Percentiles rank a stretch among this genome's conserved stretches.
Evolutionary conservation across 2,329 filamentous ascomycete genomes (phyloP).

Genomic region (Ophiosphaerella herpotricha): DNA sequence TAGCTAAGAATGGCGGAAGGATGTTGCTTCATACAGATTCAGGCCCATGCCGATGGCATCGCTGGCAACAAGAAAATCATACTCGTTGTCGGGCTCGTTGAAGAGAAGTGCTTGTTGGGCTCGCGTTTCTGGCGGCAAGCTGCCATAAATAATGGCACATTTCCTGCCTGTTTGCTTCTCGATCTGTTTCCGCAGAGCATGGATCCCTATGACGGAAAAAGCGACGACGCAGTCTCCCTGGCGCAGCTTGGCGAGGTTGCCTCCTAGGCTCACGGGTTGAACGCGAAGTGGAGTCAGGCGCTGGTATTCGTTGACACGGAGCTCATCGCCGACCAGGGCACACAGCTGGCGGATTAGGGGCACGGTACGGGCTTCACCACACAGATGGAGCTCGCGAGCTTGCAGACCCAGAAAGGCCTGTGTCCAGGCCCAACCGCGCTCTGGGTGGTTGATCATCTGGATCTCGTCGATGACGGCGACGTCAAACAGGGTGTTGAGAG

Average conservation of each 20-base stretch:
- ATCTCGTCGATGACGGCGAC: conserved; percentile 98
- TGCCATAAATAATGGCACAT: conserved; percentile 92
- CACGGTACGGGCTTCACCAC: conserved; percentile 84
- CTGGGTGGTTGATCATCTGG: conserved; percentile 84
- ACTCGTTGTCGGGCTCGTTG: conserved; percentile 94
- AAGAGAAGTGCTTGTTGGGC: conserved; percentile 90
- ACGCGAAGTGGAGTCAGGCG: conserved; percentile 78
- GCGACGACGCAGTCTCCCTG: conserved; percentile 92
- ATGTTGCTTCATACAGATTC: conserved; percentile 68
- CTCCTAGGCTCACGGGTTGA: conserved; percentile 65
- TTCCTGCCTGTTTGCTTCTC: conserved; percentile 76
- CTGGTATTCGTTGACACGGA: conserved; percentile 80
- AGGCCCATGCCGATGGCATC: conserved; percentile 98
- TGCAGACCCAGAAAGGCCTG: conserved; percentile 84
- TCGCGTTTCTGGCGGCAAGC: conserved; percentile 87
- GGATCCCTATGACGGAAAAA: conserved; percentile 82
- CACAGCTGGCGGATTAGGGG: conserved; percentile 78
- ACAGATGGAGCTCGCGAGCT: conserved; percentile 89
- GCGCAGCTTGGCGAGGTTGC: conserved; percentile 69
- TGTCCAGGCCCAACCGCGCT: conserved; percentile 94
- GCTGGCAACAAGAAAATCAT: conserved; percentile 90
- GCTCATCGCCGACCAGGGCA: conserved; percentile 77
- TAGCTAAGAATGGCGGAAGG: neutral
- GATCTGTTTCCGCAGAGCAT: conserved; percentile 76
- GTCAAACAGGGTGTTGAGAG: conserved; percentile 66